Conservation (phyloP, 495 filamentous ascomycete species). For the Letharia lupina region DNA sequence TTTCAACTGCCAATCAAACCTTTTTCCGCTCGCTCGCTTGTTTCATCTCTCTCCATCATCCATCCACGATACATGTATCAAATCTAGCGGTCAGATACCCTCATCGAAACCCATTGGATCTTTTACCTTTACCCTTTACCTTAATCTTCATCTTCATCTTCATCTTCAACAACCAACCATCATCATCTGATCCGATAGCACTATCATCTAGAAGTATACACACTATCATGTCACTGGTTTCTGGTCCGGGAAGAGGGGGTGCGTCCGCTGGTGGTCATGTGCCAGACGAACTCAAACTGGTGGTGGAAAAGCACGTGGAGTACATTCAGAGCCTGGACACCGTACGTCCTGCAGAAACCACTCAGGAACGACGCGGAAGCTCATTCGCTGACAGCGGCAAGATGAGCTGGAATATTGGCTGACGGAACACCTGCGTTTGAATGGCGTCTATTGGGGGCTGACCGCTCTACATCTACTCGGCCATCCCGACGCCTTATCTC, state of each 20-base stretch:
- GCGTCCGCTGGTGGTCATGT: slow-evolving; percentile 32
- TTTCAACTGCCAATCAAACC: not conserved
- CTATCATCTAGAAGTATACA: not conserved
- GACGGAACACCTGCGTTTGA: slow-evolving; percentile 90
- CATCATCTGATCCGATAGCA: not conserved
- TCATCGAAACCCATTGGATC: not conserved
- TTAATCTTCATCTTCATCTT: too few species aligned
- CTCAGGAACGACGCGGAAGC: slow-evolving; percentile 19
- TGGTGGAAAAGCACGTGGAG: slow-evolving; percentile 69
- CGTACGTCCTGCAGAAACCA: slow-evolving; percentile 40
- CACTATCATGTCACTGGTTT: slow-evolving; percentile 49
- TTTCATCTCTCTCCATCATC: not conserved
- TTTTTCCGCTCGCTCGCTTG: not conserved
- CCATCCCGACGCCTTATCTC: slow-evolving; percentile 69
- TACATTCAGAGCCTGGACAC: slow-evolving; percentile 93
- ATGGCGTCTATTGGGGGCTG: slow-evolving; percentile 94
- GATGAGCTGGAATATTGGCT: slow-evolving; percentile 96
- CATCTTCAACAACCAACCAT: not conserved
- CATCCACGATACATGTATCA: not conserved
- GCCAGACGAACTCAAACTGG: slow-evolving; percentile 55
- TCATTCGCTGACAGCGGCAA: slow-evolving; percentile 50
- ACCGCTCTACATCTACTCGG: slow-evolving; percentile 79
- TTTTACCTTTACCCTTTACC: too few species aligned
- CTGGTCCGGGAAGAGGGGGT: slow-evolving; percentile 51
- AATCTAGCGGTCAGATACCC: not conserved